A percentile compares a stretch with the other conserved stretches of the same genome.
These are phyloP conservation scores for Penicillium paradoxum DNA, from an alignment of 495 filamentous ascomycete genomes.

Conservation along the genomic window DNA sequence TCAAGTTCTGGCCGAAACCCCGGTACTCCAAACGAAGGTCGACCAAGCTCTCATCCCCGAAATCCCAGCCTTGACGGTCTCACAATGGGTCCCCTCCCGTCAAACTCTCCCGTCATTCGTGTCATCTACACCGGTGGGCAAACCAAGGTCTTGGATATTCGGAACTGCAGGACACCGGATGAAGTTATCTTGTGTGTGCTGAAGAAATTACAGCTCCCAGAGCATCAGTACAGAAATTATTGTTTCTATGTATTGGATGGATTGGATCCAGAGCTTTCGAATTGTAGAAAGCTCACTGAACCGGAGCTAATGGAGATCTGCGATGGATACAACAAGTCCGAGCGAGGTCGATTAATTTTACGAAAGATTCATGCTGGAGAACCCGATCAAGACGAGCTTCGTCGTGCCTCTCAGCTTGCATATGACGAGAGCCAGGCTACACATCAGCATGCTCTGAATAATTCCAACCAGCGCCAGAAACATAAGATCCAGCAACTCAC, in stretches of 20 bases:
- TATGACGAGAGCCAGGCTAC: conserved; percentile 71
- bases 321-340: conserved; percentile 52
- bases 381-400: conserved; percentile 73
- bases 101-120: conserved; percentile 75
- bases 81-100: conserved; percentile 73
- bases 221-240: conserved; percentile 72
- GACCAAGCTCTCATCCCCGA: conserved; percentile 45
- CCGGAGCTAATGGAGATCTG: conserved; percentile 83
- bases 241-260: conserved; percentile 82
- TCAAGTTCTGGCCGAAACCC: conserved; percentile 45
- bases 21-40: conserved; percentile 40
- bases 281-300: conserved; percentile 75
- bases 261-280: conserved; percentile 69
- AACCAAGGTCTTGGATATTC: conserved; percentile 85
- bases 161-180: conserved; percentile 82
- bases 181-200: conserved; percentile 83
- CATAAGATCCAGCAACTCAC: conserved; percentile 77
- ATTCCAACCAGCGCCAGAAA: conserved; percentile 61
- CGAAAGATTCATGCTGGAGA: conserved; percentile 83
- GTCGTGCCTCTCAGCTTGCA: conserved; percentile 75
- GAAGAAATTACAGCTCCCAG: conserved; percentile 71
- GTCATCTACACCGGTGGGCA: conserved; percentile 89
- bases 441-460: conserved; percentile 60
- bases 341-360: conserved; percentile 85
- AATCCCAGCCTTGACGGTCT: conserved; percentile 74